These are phyloP conservation scores for Chamaecyparis obtusa DNA, from an alignment of 75 land plant species.

Conservation along the genomic window DNA sequence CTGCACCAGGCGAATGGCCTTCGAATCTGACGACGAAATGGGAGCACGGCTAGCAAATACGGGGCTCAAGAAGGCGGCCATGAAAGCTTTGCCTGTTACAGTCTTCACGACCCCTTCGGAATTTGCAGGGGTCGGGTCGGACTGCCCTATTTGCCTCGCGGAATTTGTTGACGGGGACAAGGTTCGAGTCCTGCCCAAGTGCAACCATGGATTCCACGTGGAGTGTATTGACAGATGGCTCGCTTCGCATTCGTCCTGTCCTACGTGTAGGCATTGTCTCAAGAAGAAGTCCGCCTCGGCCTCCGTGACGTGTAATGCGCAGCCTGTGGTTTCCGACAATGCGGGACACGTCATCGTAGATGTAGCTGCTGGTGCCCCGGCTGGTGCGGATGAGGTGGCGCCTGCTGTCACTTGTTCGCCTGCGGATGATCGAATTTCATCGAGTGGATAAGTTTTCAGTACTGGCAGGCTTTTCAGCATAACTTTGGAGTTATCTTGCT, in stretches of 20 bases:
- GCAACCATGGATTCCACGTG: slow-evolving; percentile 27
- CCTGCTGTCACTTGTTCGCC: too few relatives aligned
- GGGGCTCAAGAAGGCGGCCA: background rate
- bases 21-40: slow-evolving; percentile 12
- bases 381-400: too few relatives aligned
- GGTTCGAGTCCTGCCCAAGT: slow-evolving; percentile 18
- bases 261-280: slow-evolving; percentile 21
- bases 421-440: too few relatives aligned
- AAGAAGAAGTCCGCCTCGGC: background rate
- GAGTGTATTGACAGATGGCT: slow-evolving; percentile 33
- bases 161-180: slow-evolving; percentile 18
- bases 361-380: too few relatives aligned
- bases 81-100: background rate
- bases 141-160: slow-evolving; percentile 26
- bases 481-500: too few relatives aligned
- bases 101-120: background rate
- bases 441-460: too few relatives aligned
- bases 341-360: too few relatives aligned
- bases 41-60: slow-evolving; percentile 13
- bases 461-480: too few relatives aligned
- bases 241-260: slow-evolving; percentile 19
- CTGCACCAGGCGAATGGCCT: slow-evolving; percentile 21
- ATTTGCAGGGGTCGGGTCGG: background rate
- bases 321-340: background rate
- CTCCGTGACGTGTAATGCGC: background rate